These are phyloP conservation scores for Gynochthodes officinalis DNA, from an alignment of 257 asterid species.

Conservation along the genomic window DNA sequence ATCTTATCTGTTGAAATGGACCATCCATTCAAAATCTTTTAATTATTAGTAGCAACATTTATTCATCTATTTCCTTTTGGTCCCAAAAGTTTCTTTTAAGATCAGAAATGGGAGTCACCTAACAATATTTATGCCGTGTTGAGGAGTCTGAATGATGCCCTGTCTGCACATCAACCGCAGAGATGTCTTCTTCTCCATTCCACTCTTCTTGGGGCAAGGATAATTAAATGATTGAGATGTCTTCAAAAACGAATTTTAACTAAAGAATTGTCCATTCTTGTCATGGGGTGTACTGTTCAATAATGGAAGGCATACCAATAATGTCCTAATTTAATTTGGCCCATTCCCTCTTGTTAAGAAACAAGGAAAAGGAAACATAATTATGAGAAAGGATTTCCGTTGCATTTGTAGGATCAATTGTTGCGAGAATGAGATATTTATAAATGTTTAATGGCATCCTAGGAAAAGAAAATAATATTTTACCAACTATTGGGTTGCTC, in stretches of 20 bases:
- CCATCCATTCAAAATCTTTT: background rate
- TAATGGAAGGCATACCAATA: background rate
- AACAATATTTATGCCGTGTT: conserved; percentile 1
- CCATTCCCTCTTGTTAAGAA: background rate
- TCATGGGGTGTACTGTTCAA: background rate
- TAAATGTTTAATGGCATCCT: no score
- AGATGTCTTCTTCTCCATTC: background rate
- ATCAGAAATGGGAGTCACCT: conserved; percentile 4
- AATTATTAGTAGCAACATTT: background rate
- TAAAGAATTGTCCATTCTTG: conserved; percentile 12
- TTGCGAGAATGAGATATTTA: no score
- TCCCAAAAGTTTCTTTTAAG: background rate
- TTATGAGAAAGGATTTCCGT: background rate
- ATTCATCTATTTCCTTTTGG: background rate
- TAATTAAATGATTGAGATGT: background rate
- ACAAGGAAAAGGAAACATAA: background rate
- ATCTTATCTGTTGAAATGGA: conserved; percentile 7
- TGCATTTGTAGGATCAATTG: no score
- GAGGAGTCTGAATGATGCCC: background rate
- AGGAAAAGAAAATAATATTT: no score
- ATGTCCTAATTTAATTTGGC: background rate
- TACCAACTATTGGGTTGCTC: no score
- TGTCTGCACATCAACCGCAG: background rate
- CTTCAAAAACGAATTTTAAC: no score
- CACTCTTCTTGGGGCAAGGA: background rate